Conservation (phyloP, 2,329 filamentous ascomycete genomes). For the Colletotrichum sp. region DNA sequence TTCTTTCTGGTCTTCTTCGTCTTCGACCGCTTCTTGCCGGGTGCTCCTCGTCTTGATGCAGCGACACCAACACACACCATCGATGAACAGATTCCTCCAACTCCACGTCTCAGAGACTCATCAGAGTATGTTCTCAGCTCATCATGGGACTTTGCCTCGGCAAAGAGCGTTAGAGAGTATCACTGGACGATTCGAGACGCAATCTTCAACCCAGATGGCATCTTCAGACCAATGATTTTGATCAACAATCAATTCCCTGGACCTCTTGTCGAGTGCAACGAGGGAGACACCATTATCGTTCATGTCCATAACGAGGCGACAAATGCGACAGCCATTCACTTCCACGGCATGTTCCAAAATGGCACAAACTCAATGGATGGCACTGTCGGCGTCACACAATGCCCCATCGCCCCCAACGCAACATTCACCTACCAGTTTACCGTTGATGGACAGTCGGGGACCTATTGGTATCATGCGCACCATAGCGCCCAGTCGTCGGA, state of each 20-base stretch:
- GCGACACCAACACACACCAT: not conserved
- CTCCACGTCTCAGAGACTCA: conserved; percentile 31
- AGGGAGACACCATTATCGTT: conserved; percentile 73
- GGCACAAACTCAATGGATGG: conserved; percentile 79
- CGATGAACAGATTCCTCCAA: not conserved
- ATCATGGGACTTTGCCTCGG: conserved; percentile 58
- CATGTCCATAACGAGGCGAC: conserved; percentile 70
- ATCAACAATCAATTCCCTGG: conserved; percentile 79
- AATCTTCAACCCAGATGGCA: conserved; percentile 63
- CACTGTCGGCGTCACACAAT: conserved; percentile 69
- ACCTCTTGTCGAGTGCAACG: conserved; percentile 73
- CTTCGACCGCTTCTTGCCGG: not conserved
- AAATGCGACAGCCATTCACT: conserved; percentile 74
- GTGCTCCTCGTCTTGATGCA: not conserved
- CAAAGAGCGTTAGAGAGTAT: conserved; percentile 58
- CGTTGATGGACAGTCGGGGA: conserved; percentile 54
- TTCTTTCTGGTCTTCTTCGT: conserved; percentile 3
- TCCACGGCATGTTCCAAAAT: conserved; percentile 80
- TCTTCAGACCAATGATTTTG: conserved; percentile 63
- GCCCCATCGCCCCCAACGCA: conserved; percentile 65
- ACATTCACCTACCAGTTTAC: conserved; percentile 72
- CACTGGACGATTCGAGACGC: conserved; percentile 65
- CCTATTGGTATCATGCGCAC: conserved; percentile 69
- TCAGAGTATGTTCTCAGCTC: conserved; percentile 62
- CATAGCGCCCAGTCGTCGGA: conserved; percentile 69